Evolutionary conservation across 1,284 basidiomycete species (phyloP).

Genomic region (Cutaneotrichosporon mucoides): DNA sequence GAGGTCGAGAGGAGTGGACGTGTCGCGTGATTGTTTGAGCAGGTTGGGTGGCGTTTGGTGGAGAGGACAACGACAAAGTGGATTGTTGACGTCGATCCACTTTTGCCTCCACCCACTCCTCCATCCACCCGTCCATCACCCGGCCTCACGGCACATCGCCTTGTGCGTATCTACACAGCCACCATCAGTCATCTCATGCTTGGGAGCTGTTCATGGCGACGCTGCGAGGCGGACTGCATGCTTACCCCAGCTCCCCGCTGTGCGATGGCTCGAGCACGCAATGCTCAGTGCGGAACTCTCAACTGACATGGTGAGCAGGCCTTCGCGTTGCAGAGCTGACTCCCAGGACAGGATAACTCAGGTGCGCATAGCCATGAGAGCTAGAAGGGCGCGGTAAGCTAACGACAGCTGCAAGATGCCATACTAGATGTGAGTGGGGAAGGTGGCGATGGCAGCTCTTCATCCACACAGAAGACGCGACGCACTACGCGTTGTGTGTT

Average conservation of each 20-base stretch:
- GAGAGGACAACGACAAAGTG: background rate
- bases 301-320: conserved; percentile 43
- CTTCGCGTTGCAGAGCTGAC: conserved; percentile 5
- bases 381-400: too few relatives aligned
- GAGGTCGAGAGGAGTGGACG: background rate
- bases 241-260: conserved; percentile 5
- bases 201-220: too few relatives aligned
- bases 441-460: too few relatives aligned
- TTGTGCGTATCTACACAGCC: background rate
- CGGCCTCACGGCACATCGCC: conserved; percentile 1
- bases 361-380: too few relatives aligned
- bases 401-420: conserved; percentile 46
- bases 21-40: background rate
- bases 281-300: conserved; percentile 50
- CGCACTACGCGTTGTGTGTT: too few relatives aligned
- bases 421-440: conserved; percentile 42
- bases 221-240: too few relatives aligned
- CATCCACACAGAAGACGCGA: too few relatives aligned
- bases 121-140: background rate
- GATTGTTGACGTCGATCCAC: background rate
- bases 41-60: background rate
- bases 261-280: conserved; percentile 28
- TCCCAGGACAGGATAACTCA: conserved; percentile 49
- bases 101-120: conserved; percentile 3
- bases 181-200: too few relatives aligned